Evolutionary conservation across 2,329 filamentous ascomycete genomes (phyloP), one percentile per base, ranked within the genome.

Genomic region (Bipolaris cookei): DNA sequence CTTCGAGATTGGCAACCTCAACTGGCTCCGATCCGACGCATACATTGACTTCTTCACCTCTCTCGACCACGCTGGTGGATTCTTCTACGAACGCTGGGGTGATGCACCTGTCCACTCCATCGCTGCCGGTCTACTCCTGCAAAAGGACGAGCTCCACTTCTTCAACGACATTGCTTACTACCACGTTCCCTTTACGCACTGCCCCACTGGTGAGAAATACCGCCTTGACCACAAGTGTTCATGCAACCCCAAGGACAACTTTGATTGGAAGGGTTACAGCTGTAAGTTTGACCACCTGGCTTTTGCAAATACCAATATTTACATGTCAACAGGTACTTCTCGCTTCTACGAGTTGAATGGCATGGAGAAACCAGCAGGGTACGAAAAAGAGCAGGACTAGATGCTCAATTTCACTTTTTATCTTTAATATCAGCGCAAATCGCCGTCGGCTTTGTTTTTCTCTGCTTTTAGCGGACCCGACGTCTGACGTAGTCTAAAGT

Each of bases 131-230:
- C 81, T 99, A 38, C 85, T 98, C 77, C 83, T 99, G 63, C 89
- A 90, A 78, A 97, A 96, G 82, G 90, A 95, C 47, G 88, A 99
- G 76, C 88, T 99, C 61, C 95, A 99, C 78, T 99, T 99, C 82
- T 99, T 98, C 83, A 91, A 99, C 78, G 94, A 99, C 73, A 99
- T 99, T 70, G 94, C 91, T 58, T 99, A 99, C 80, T 97, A 92
- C 79, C 95, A 99, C 76, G 90, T 97, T 21, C 95, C 95, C 20
- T 99, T 99, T 77, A 98, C 93, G 4, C 95, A 99, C 79, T 99
- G 95, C 78, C 95, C 95, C 2, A 97, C 92, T 0, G 90, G 90
- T 52, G 92, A 98, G 79, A 85, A 97, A 79, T 87, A 85, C 51
- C 87, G 93, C 64, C 78, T 93, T 53, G 89, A 97, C 65, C 86